Evolutionary conservation across 768 basidiomycete genomes (phyloP), one percentile per base, ranked within the genome.

Genomic region (Psilocybe cubensis): DNA sequence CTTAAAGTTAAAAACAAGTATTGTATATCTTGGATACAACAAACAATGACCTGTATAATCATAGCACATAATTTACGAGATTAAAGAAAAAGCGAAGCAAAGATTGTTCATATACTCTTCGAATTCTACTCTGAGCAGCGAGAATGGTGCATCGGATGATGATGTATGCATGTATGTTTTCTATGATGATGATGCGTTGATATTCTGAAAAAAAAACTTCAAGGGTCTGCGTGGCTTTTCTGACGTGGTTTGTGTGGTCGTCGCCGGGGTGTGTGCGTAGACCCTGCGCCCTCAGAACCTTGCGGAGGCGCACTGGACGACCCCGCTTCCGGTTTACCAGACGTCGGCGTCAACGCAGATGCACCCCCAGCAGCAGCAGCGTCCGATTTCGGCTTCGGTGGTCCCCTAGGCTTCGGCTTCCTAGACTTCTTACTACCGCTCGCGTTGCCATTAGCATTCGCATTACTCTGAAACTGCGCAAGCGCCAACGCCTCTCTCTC

Each of bases 401-500:
- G 46, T 28, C 12, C 28, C 18, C 17, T 49, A 43, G 17, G 29
- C 57, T 49, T 61, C 21, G 45, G 25, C 9, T 54, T 51, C 35
- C 61, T 53, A 44, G 52, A 41, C 24, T 58, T 60, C 28, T 31
- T 60, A 3, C 40, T 33, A 17, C 38, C 54, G 23, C n/a, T 41
- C 44, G 61, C 46, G 20, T 29, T 46, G 17, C 52, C 23, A 20
- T 45, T 40, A 35, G 57, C 52, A 21, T 52, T 56, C 10, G 54
- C 5, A 23, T 54, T 48, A 42, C 20, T 56, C 33, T 66, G 60
- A 40, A 62, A 57, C 33, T 64, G 65, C 6, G 68, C 64, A 43
- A 75, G 48, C 4, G 68, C 67, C 58, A 73, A 66, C 52, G 76
- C 75, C 69, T 89, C 87, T n/a, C 0, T n/a, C 24, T n/a, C 28